Conservation (phyloP, 768 basidiomycete genomes). For the Pulveroboletus ravenelii region DNA sequence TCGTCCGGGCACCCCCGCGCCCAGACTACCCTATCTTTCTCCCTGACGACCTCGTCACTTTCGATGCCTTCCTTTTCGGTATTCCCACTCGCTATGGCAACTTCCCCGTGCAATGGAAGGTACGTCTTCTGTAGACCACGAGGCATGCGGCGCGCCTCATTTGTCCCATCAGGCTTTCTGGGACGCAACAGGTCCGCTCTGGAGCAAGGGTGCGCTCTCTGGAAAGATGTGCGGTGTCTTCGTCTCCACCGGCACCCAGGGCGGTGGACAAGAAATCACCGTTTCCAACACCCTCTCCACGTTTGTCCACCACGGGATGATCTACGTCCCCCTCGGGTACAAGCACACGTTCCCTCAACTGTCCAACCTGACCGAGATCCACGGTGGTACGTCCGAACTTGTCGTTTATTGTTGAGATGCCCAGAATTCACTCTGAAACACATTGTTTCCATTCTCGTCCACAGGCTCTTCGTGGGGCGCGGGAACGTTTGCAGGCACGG, state of each 20-base stretch:
- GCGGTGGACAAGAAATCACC: conserved; percentile 46
- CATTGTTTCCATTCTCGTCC: too few relatives aligned
- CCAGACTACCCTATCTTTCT: conserved; percentile 46
- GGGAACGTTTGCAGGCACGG: conserved; percentile 55
- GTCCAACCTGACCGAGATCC: conserved; percentile 39
- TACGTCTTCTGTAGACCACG: conserved; percentile 18
- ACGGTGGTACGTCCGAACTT: conserved; percentile 39
- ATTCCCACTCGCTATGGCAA: conserved; percentile 46
- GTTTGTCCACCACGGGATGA: conserved; percentile 52
- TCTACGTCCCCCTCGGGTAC: conserved; percentile 53
- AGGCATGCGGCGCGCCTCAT: conserved; percentile 20
- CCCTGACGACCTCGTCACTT: conserved; percentile 31
- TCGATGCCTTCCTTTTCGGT: conserved; percentile 43
- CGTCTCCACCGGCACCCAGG: conserved; percentile 43
- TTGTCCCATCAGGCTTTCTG: conserved; percentile 36
- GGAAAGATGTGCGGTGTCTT: conserved; percentile 47
- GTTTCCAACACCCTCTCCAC: conserved; percentile 38
- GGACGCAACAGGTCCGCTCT: conserved; percentile 46
- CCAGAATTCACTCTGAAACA: too few relatives aligned
- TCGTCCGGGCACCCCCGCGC: conserved; percentile 69
- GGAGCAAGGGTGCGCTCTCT: conserved; percentile 37
- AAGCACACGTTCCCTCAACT: conserved; percentile 37
- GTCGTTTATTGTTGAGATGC: not conserved
- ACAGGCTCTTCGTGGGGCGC: conserved; percentile 75
- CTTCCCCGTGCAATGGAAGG: conserved; percentile 56